Base-by-base conservation (phyloP, 1,284 basidiomycete genomes). In the Cryptococcus sp. region DNA sequence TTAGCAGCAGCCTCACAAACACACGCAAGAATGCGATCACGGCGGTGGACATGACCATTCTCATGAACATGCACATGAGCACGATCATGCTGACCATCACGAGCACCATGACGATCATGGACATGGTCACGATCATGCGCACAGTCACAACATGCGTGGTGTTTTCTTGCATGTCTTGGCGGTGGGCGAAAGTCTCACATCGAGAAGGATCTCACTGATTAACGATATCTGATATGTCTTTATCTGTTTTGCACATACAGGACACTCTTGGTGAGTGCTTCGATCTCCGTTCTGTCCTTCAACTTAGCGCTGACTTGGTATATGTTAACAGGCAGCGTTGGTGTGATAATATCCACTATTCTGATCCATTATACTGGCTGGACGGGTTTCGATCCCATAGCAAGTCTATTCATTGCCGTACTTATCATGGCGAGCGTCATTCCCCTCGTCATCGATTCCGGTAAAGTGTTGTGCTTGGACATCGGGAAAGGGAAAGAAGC, bases 71-170 rank as follows among this genome's bases (percentile, higher is more conserved):
- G 68, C 63, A 23, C 77, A 79, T 59, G 72, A 67, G 10, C 75
- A 74, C 29, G 70, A 63, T 8, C 55, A 59, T 26, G 29, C 46
- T 46, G 55, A 29, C 11, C 83, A 76, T 20, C 82, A 85, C 54
- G 79, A 81, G 22, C 86, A 89, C 69, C 41, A 44, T 44, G 41
- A 74, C 44, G 61, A 64, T 34, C 68, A 70, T 55, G 60, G 57
- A 8, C 67, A 72, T 43, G 57, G 54, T 5, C 69, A 72, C 48
- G 61, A 61, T 41, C 72, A 75, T 76, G 87, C 89, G 0, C 92
- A 95, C 70, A 93, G 89, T 75, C 93, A 99, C 78, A 99, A 99
- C 75, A 99, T 99, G 96, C 89, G 93, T 48, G 96, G 96, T n/a
- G 93, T 99, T 15, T 99, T 99, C 75, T 80, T 99, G 59, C 75